Evolutionary conservation across 2,329 filamentous ascomycete genomes (phyloP).

Genomic region (Talaromyces sp.): DNA sequence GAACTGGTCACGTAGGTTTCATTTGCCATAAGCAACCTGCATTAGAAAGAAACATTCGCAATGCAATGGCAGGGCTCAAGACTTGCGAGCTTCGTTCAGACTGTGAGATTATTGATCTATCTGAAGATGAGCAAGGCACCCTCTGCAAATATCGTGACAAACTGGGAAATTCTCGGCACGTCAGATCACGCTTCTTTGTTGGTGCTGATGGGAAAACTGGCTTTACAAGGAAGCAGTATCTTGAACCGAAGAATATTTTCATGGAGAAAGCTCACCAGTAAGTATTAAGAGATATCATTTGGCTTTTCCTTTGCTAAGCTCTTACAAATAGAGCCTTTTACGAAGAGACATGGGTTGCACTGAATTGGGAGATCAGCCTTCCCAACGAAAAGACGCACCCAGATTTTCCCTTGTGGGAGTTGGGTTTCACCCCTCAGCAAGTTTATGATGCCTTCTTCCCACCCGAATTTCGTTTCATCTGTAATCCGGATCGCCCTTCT

Average conservation of each 20-base stretch:
- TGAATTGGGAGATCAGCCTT: slow-evolving; percentile 49
- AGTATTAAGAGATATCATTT: background rate
- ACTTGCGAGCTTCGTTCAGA: slow-evolving; percentile 8
- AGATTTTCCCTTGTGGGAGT: slow-evolving; percentile 51
- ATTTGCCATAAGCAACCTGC: slow-evolving; percentile 34
- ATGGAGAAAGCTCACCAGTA: slow-evolving; percentile 34
- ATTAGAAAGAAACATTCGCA: slow-evolving; percentile 25
- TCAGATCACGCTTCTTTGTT: slow-evolving; percentile 36
- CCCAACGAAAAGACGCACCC: slow-evolving; percentile 53
- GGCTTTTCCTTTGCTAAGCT: slow-evolving; percentile 5
- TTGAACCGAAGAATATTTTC: slow-evolving; percentile 47
- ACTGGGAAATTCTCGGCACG: background rate
- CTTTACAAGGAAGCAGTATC: slow-evolving; percentile 49
- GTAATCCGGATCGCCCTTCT: slow-evolving; percentile 46
- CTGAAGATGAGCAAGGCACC: slow-evolving; percentile 11
- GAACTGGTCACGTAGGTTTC: slow-evolving; percentile 34
- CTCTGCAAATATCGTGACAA: slow-evolving; percentile 4
- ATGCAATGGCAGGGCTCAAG: background rate
- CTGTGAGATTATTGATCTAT: slow-evolving; percentile 10
- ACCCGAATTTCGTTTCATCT: slow-evolving; percentile 48
- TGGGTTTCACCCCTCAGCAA: slow-evolving; percentile 49
- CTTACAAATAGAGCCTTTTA: slow-evolving; percentile 17
- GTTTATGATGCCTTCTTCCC: slow-evolving; percentile 56
- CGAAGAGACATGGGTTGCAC: slow-evolving; percentile 50
- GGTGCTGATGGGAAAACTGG: slow-evolving; percentile 55